phyloP scores from a whole-genome alignment of 495 filamentous ascomycete genomes.

The Astrocystis sublimbata region DNA sequence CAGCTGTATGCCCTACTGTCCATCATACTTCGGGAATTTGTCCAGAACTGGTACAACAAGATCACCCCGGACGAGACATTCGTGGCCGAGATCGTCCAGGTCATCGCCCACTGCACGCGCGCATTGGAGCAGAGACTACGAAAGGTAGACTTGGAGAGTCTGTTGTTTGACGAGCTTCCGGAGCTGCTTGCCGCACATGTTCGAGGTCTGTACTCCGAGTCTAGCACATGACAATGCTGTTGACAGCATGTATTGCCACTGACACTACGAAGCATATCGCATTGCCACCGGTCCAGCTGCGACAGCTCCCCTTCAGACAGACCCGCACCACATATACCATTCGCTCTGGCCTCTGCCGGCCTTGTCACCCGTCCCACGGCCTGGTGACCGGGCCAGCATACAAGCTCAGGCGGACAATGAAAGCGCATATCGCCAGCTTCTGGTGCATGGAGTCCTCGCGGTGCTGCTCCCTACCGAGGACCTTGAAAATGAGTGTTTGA shows the following conservation, averaged over 20 bases:
- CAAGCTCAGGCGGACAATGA: conserved; percentile 73
- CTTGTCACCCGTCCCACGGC: conserved; percentile 71
- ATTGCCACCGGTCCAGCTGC: conserved; percentile 50
- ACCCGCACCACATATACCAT: conserved; percentile 75
- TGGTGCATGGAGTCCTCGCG: conserved; percentile 75
- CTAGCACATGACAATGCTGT: background rate
- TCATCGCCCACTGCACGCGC: conserved; percentile 87
- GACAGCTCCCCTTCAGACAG: conserved; percentile 57
- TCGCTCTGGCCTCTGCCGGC: conserved; percentile 76
- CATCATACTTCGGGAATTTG: conserved; percentile 82
- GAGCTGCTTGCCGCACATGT: conserved; percentile 79
- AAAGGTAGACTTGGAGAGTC: conserved; percentile 75
- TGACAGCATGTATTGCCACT: conserved; percentile 11
- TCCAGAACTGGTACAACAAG: conserved; percentile 88
- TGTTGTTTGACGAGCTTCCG: conserved; percentile 88
- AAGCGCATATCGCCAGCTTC: conserved; percentile 73
- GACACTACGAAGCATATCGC: conserved; percentile 52
- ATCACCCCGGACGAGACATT: conserved; percentile 89
- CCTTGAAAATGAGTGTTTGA: conserved; percentile 80
- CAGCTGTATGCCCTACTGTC: conserved; percentile 91
- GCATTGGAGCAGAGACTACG: conserved; percentile 82
- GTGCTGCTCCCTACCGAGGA: conserved; percentile 90
- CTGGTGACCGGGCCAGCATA: conserved; percentile 49
- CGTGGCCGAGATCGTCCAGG: conserved; percentile 79
- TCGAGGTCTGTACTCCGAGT: conserved; percentile 57